Percentiles rank a stretch among this genome's conserved stretches.
Conservation (phyloP, 202 grass and related monocot species). For the Hordeum pubiflorum region DNA sequence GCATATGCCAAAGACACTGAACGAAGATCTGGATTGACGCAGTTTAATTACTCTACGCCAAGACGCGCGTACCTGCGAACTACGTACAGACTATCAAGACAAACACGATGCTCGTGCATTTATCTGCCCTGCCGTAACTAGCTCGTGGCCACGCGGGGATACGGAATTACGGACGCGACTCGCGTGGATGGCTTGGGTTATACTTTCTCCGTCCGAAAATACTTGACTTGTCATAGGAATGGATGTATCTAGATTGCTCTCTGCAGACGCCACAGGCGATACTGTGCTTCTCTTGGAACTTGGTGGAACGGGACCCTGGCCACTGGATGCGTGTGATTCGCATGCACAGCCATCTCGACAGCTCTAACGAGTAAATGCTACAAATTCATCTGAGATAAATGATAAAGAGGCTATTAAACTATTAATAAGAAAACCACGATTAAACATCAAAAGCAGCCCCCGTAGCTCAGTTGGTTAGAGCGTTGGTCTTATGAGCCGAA, state of each 20-base stretch:
- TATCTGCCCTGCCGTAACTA: not conserved
- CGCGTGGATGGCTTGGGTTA: too few species aligned
- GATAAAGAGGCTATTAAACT: too few species aligned
- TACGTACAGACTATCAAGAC: not conserved
- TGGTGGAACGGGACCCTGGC: too few species aligned
- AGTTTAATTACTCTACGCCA: too few species aligned
- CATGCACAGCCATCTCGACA: not conserved
- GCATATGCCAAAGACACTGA: too few species aligned
- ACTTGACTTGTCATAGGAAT: too few species aligned
- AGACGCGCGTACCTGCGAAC: not conserved
- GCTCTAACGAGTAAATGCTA: not conserved
- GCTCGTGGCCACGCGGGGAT: too few species aligned
- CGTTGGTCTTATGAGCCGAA: conserved; percentile 99
- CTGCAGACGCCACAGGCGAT: not conserved
- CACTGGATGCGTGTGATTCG: not conserved
- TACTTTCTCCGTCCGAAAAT: too few species aligned
- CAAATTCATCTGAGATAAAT: not conserved
- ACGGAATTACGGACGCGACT: too few species aligned
- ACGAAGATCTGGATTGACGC: too few species aligned
- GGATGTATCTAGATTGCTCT: not conserved
- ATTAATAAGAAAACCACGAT: fast-evolving
- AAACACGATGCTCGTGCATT: not conserved
- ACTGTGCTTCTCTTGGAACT: not conserved
- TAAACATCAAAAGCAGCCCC: not conserved
- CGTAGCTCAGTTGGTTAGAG: conserved; percentile 99